A percentile compares a stretch with the other conserved stretches of the same genome.
Evolutionary conservation across 2,329 filamentous ascomycete species (phyloP).

Genomic region (Sclerotinia subarctica): DNA sequence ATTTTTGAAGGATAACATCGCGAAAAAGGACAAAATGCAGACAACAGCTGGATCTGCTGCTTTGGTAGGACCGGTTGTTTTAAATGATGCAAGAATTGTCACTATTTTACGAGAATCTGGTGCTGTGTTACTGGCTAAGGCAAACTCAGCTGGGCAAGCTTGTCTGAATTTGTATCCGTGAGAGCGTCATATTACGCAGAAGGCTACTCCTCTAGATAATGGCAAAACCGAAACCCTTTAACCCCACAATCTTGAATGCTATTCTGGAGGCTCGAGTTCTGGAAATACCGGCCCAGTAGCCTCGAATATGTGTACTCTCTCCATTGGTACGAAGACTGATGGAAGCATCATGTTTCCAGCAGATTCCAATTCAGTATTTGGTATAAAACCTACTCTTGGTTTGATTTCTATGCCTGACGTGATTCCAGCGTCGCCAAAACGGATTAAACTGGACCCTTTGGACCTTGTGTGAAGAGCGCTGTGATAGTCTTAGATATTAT

Average conservation of each 20-base stretch:
- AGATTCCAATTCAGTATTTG: conserved; percentile 55
- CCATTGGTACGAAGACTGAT: conserved; percentile 38
- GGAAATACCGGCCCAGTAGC: no score
- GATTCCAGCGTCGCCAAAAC: conserved; percentile 48
- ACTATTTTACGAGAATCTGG: no score
- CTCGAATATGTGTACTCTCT: neutral
- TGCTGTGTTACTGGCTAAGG: no score
- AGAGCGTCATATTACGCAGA: no score
- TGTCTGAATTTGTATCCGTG: no score
- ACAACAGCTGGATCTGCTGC: no score
- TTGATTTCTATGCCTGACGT: conserved; percentile 58
- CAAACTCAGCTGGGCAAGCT: no score
- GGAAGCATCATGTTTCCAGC: conserved; percentile 59
- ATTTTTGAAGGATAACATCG: no score
- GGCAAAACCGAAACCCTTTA: neutral
- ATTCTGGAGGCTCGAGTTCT: neutral
- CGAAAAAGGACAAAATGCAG: no score
- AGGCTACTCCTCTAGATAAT: neutral
- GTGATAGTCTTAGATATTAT: conserved; percentile 15
- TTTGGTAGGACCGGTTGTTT: no score
- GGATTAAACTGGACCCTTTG: neutral
- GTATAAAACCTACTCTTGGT: conserved; percentile 63
- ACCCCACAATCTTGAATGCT: neutral
- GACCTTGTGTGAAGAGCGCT: neutral
- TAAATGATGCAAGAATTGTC: no score